Base-by-base conservation (phyloP, 179 eudicot genomes). In the Silene vulgaris region DNA sequence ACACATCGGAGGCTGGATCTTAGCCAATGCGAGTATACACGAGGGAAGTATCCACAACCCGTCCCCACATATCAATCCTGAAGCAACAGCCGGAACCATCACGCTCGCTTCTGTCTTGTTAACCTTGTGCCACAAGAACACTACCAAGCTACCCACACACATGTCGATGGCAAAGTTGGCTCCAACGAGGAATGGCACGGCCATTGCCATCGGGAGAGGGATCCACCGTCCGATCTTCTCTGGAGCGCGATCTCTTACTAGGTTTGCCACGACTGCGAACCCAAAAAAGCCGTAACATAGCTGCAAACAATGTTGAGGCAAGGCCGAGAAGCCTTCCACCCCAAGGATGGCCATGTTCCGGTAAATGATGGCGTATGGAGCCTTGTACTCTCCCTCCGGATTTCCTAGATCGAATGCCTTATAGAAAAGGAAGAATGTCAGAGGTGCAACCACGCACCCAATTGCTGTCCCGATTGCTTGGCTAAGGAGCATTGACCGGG, bases 161-260 rank as follows among this genome's bases (percentile, higher is more conserved):
- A 91, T 91, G 76, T 90, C 95, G 9, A 91, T 90, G 4, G 96
- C 97, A 85, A 91, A 91, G 72, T 82, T 76, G 5, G 87, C 96
- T 23, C 96, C 96, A 19, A 90, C 93, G 0, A 91, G 82, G 79
- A 91, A 91, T 16, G 96, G 96, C 77, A 91, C 93, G 1, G 96
- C 97, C 96, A 91, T 91, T 1, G 89, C 96, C 96, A 91, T 91
- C 2, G 97, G 96, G n/a, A 91, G 89, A 0, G 97, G 97, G 17
- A 88, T 40, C 85, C 85, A 87, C 69, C 75, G 85, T 8, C 90
- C 89, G 0, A 87, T 16, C 32, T 72, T 83, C 69, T 65, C 48
- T 0, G 97, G 96, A 2, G 61, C 68, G 8, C 76, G 12, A 28
- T 91, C 96, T 59, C 96, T 86, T 23, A 75, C 30, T 48, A 91